phyloP scores from a whole-genome alignment of 2,329 filamentous ascomycete species.

The Fusarium sp. region DNA sequence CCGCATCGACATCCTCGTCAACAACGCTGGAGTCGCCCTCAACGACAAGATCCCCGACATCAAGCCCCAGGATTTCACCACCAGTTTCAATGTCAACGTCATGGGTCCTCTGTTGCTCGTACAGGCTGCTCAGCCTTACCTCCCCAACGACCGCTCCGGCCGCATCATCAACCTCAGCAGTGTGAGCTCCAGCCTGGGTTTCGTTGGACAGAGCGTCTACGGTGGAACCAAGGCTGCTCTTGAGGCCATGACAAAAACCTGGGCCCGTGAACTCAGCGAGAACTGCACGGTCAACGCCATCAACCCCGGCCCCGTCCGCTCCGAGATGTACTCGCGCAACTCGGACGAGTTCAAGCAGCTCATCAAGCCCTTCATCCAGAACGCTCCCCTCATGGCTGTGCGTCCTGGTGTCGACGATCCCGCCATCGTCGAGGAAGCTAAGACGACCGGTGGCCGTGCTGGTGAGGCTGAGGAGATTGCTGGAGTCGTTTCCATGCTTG shows the following conservation, averaged over 20 bases:
- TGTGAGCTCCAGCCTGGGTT: conserved; percentile 61
- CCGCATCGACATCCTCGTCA: conserved; percentile 75
- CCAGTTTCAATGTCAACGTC: conserved; percentile 82
- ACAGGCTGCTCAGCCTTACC: conserved; percentile 75
- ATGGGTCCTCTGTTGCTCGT: conserved; percentile 82
- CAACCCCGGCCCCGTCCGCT: conserved; percentile 66
- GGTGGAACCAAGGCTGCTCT: conserved; percentile 66
- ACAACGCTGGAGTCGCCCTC: conserved; percentile 79
- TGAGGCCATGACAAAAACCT: conserved; percentile 67
- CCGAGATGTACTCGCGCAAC: conserved; percentile 58
- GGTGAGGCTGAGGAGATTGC: conserved; percentile 45
- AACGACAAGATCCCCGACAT: conserved; percentile 74
- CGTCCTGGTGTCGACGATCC: conserved; percentile 40
- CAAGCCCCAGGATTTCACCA: conserved; percentile 72
- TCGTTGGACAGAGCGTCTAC: conserved; percentile 64
- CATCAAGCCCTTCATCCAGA: conserved; percentile 46
- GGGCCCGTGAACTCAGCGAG: conserved; percentile 65
- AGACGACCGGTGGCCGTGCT: conserved; percentile 42
- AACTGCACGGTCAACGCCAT: conserved; percentile 64
- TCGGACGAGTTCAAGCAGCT: conserved; percentile 45
- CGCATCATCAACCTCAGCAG: conserved; percentile 66
- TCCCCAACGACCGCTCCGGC: conserved; percentile 76
- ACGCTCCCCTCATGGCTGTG: conserved; percentile 43
- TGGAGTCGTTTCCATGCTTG: conserved; percentile 42
- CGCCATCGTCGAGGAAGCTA: conserved; percentile 44